Base-by-base conservation (phyloP, 768 basidiomycete species). In the Russula sp. region DNA sequence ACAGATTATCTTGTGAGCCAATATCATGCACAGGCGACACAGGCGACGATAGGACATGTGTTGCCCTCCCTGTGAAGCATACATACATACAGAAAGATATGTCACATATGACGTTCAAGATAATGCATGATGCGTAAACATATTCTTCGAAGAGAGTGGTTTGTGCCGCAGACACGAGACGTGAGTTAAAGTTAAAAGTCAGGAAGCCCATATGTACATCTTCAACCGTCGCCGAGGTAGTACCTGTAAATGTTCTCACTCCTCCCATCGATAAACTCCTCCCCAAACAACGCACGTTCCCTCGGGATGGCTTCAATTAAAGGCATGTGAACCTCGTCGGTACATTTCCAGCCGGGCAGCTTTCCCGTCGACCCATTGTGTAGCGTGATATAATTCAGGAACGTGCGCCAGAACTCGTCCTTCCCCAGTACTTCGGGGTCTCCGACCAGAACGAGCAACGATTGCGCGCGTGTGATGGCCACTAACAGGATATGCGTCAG, bases 391-490 rank as follows among this genome's bases (percentile, higher is more conserved):
- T 81, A 84, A 71, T 84, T 85, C 62, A 88, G 70, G 77, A 88
- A 86, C 0, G 71, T 70, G 10, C 83, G 76, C 87, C 86, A 88
- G 1, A 85, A 72, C 0, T 80, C 81, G 69, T 87, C 85, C 34
- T 85, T 77, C 3, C 79, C 80, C 6, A 88, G 78, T 5, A 86
- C 79, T 5, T 73, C 72, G 0, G 86, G 83, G 69, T 88, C 82
- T 5, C 86, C 87, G 53, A 89, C 73, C 54, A 88, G 75, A 65
- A 88, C 81, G 18, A 89, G 78, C 5, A 88, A 75, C 0, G 85
- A 82, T 71, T 87, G 80, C 0, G 85, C 85, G 14, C 86, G 83
- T 0, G 87, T 89, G 14, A 89, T 73, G 5, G 86, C 84, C 42
- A 89, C 87, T 87, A 55, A 9, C 53, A 30, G 7, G 28, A 28